phyloP scores from a whole-genome alignment of 495 filamentous ascomycete species.

The Talaromyces stipitatus region DNA sequence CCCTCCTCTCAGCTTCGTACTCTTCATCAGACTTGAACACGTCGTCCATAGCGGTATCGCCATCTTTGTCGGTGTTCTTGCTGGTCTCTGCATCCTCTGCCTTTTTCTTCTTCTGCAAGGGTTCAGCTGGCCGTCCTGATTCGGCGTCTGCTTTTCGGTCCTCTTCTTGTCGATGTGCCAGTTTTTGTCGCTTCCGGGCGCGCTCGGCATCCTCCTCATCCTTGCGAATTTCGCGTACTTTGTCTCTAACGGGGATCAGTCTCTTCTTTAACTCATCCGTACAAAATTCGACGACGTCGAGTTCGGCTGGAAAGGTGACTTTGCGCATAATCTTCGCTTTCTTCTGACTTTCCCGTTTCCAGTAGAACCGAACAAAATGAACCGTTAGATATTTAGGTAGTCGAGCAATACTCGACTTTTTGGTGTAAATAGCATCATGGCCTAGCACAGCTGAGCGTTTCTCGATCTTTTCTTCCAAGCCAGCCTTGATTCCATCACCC shows the following conservation, averaged over 20 bases:
- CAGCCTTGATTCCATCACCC: slow-evolving; percentile 74
- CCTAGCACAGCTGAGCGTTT: slow-evolving; percentile 75
- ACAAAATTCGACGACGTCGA: slow-evolving; percentile 93
- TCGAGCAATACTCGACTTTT: slow-evolving; percentile 78
- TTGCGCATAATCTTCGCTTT: slow-evolving; percentile 99
- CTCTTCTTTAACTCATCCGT: slow-evolving; percentile 77
- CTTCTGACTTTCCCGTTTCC: slow-evolving; percentile 89
- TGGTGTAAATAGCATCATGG: slow-evolving; percentile 77
- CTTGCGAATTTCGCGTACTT: slow-evolving; percentile 90
- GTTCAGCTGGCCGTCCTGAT: slow-evolving; percentile 25
- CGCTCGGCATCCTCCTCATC: slow-evolving; percentile 88
- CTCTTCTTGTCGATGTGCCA: slow-evolving; percentile 55
- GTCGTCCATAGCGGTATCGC: slow-evolving; percentile 65
- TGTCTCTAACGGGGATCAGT: slow-evolving; percentile 85
- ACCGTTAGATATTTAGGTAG: slow-evolving; percentile 93
- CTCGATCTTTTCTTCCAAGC: slow-evolving; percentile 80
- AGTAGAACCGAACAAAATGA: slow-evolving; percentile 97
- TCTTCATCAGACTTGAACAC: slow-evolving; percentile 89
- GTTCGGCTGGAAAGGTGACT: slow-evolving; percentile 87
- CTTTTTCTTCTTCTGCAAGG: slow-evolving; percentile 48
- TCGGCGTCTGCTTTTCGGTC: slow-evolving; percentile 37
- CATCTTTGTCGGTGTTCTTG: slow-evolving; percentile 49
- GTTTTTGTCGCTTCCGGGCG: slow-evolving; percentile 78
- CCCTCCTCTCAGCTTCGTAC: slow-evolving; percentile 74
- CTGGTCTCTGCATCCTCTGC: slow-evolving; percentile 36